A percentile compares a stretch with the other conserved stretches of the same genome.
Conservation (phyloP, 805 yeast genomes). For the Candida railenensis region DNA sequence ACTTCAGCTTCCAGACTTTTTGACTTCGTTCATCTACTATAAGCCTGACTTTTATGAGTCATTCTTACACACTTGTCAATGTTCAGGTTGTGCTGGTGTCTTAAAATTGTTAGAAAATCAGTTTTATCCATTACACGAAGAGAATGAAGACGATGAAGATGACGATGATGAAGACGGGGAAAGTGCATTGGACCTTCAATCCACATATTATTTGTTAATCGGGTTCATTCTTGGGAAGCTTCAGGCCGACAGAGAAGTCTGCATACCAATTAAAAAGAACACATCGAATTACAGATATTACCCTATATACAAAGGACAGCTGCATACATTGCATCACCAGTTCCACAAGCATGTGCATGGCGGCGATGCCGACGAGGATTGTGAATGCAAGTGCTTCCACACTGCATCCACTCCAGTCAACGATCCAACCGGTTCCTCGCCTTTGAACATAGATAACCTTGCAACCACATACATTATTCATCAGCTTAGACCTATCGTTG, state of each 20-base stretch:
- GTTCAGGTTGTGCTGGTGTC: constrained; percentile 34
- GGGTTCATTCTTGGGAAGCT: constrained; percentile 33
- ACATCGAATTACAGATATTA: constrained; percentile 21
- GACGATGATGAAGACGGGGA: constrained; percentile 12
- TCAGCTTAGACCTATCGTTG: constrained; percentile 30
- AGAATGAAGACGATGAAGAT: constrained; percentile 7
- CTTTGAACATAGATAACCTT: constrained; percentile 28
- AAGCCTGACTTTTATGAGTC: constrained; percentile 34
- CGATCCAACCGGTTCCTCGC: constrained; percentile 22
- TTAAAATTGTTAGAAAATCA: constrained; percentile 18
- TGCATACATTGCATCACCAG: constrained; percentile 31
- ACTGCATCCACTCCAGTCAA: constrained; percentile 4
- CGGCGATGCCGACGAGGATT: neutral
- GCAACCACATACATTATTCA: constrained; percentile 34
- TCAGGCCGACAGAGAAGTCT: constrained; percentile 36
- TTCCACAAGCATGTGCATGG: constrained; percentile 18
- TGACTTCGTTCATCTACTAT: constrained; percentile 36
- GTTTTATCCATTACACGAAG: constrained; percentile 22
- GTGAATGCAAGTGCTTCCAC: constrained; percentile 21
- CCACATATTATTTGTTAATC: constrained; percentile 28
- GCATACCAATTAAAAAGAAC: constrained; percentile 30
- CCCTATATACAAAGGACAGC: constrained; percentile 35
- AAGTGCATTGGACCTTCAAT: constrained; percentile 20
- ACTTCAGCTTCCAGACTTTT: constrained; percentile 32
- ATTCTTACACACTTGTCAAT: constrained; percentile 34